phyloP scores from a whole-genome alignment of 1,284 basidiomycete species.

The Mycena citricolor region DNA sequence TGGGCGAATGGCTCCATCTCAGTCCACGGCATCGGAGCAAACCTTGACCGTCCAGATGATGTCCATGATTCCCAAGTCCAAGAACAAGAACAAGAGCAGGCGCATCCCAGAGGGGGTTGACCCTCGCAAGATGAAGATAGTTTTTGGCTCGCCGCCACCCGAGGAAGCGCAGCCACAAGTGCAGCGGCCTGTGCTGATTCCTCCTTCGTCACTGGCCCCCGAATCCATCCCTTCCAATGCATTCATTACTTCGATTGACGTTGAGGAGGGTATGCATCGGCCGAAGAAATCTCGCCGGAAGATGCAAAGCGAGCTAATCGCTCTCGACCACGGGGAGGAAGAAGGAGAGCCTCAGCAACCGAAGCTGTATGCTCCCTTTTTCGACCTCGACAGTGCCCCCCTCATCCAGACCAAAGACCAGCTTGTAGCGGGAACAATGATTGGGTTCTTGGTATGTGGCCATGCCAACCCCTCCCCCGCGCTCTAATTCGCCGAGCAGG shows the following conservation, averaged over 20 bases:
- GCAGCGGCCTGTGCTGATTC: constrained; percentile 40
- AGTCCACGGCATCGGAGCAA: constrained; percentile 13
- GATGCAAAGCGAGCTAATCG: constrained; percentile 6
- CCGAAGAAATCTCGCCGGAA: constrained; percentile 30
- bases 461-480: too few relatives aligned
- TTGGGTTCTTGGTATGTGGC: constrained; percentile 17
- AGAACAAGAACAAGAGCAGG: constrained; percentile 24
- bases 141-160: constrained; percentile 16
- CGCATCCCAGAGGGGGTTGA: constrained; percentile 6
- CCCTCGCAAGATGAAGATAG: constrained; percentile 17
- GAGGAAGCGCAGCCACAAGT: background rate
- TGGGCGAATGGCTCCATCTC: constrained; percentile 8
- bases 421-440: constrained; percentile 8
- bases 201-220: constrained; percentile 61
- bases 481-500: constrained; percentile 7
- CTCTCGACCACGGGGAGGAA: constrained; percentile 16
- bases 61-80: constrained; percentile 23
- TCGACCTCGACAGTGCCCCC: constrained; percentile 15
- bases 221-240: constrained; percentile 40
- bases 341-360: background rate
- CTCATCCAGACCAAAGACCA: constrained; percentile 13
- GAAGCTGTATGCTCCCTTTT: background rate
- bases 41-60: constrained; percentile 21
- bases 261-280: constrained; percentile 48
- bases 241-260: constrained; percentile 68